phyloP scores from a whole-genome alignment of 768 basidiomycete species.

The Scleroderma citrinum region DNA sequence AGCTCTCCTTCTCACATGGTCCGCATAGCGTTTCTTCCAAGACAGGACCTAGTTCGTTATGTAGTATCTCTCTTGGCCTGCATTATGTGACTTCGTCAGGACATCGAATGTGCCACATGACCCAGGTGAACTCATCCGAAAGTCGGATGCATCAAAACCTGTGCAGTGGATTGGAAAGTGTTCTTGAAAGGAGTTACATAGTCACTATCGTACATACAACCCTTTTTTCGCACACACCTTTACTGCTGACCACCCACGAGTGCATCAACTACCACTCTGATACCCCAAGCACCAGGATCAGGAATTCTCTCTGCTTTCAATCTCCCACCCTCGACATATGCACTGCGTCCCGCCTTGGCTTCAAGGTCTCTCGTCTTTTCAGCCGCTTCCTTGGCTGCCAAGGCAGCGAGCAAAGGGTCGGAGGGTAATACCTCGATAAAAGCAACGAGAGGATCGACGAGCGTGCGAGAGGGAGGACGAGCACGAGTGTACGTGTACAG shows the following conservation, averaged over 20 bases:
- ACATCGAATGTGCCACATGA: not conserved
- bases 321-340: slow-evolving; percentile 71
- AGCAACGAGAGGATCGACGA: slow-evolving; percentile 85
- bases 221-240: too few species aligned
- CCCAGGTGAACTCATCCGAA: too few species aligned
- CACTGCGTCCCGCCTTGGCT: slow-evolving; percentile 85
- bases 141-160: not conserved
- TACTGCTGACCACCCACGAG: slow-evolving; percentile 18
- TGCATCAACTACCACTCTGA: slow-evolving; percentile 66
- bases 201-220: slow-evolving; percentile 28
- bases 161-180: too few species aligned
- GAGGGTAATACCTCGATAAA: slow-evolving; percentile 44
- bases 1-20: slow-evolving; percentile 3
- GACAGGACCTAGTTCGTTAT: slow-evolving; percentile 53
- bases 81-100: too few species aligned
- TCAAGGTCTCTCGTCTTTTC: slow-evolving; percentile 68
- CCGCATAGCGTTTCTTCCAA: slow-evolving; percentile 71
- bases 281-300: slow-evolving; percentile 92
- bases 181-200: too few species aligned
- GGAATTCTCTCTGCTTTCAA: slow-evolving; percentile 58
- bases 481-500: slow-evolving; percentile 85
- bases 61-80: slow-evolving; percentile 4
- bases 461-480: slow-evolving; percentile 82
- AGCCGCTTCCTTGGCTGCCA: slow-evolving; percentile 58
- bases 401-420: slow-evolving; percentile 48